Evolutionary conservation across 2,329 filamentous ascomycete genomes (phyloP).

Genomic region (Fusarium poae): DNA sequence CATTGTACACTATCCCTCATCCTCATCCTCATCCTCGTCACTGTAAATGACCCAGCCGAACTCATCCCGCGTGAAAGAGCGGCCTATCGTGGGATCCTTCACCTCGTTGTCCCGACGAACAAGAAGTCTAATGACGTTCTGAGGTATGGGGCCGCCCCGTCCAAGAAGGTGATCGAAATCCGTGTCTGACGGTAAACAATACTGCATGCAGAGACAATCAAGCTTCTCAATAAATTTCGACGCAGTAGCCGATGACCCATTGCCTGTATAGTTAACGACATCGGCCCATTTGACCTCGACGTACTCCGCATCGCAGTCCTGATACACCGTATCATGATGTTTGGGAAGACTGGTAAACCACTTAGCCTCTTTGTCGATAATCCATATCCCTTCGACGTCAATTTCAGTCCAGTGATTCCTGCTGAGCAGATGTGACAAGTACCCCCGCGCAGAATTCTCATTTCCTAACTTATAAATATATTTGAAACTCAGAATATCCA

Average conservation of each 20-base stretch:
- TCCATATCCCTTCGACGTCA: background rate
- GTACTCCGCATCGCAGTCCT: conserved; percentile 12
- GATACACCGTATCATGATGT: background rate
- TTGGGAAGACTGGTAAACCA: background rate
- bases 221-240: too few relatives aligned
- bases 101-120: conserved; percentile 3
- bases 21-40: too few relatives aligned
- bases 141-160: too few relatives aligned
- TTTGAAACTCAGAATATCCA: background rate
- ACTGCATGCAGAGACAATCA: too few relatives aligned
- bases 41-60: too few relatives aligned
- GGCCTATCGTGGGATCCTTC: background rate
- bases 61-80: too few relatives aligned
- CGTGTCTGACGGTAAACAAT: too few relatives aligned
- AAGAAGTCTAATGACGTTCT: background rate
- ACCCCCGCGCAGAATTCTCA: background rate
- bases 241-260: too few relatives aligned
- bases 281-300: background rate
- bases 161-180: too few relatives aligned
- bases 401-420: accelerated
- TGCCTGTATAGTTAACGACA: background rate
- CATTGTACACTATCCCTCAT: too few relatives aligned
- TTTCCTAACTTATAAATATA: accelerated
- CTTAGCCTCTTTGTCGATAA: conserved; percentile 5
- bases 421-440: background rate